Conservation (phyloP, 140 eudicot species). For the Oenanthe javanica region DNA sequence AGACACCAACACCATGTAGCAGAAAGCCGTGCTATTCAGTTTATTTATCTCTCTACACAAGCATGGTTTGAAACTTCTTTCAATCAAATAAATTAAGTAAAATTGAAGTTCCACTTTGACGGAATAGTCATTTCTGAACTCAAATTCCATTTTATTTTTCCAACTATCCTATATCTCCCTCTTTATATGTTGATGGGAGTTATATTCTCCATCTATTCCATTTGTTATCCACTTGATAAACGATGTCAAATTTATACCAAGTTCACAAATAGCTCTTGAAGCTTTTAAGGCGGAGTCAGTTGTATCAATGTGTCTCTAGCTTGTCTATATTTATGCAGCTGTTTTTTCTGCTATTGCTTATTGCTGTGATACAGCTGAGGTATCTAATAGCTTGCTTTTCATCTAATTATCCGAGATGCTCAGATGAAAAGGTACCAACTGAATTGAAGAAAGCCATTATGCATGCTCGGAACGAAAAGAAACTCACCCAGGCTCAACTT, state of each 20-base stretch:
- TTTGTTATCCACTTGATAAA: not conserved
- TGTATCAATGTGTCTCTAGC: not conserved
- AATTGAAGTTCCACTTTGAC: not conserved
- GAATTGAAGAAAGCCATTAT: conserved; percentile 84
- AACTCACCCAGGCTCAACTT: conserved; percentile 95
- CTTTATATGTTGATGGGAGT: not conserved
- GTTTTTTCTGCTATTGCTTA: not conserved
- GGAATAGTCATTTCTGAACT: not conserved
- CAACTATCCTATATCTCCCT: not conserved
- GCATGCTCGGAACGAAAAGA: conserved; percentile 88
- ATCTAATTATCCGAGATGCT: not conserved
- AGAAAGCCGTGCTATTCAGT: not conserved
- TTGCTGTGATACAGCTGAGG: not conserved
- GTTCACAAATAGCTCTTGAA: not conserved
- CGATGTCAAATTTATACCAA: not conserved
- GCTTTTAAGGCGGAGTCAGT: not conserved
- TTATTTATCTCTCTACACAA: no score
- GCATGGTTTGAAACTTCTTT: not conserved
- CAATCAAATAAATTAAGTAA: not conserved
- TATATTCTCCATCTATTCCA: not conserved
- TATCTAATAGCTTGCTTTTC: not conserved
- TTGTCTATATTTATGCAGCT: not conserved
- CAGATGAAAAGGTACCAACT: conserved; percentile 82
- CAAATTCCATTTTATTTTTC: not conserved
- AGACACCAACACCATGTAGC: not conserved